These are phyloP conservation scores for Sphagnum fallax DNA, from an alignment of 228 moss, liverwort and hornwort genomes.

Conservation along the genomic window DNA sequence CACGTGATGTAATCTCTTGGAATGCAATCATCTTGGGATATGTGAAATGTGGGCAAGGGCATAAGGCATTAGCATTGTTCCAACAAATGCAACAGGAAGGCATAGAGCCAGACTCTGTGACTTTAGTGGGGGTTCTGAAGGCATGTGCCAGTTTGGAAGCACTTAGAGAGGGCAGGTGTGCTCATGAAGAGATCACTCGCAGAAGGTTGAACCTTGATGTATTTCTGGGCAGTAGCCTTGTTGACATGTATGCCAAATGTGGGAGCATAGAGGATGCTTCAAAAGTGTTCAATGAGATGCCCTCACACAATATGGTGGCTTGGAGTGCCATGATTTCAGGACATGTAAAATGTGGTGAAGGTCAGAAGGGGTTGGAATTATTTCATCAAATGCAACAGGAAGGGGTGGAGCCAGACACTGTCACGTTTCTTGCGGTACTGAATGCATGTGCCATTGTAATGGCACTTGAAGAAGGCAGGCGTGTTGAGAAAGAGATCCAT, in stretches of 20 bases:
- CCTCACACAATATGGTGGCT: neutral
- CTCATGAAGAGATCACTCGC: slow-evolving; percentile 7
- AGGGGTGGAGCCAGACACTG: neutral
- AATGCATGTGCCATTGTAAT: neutral
- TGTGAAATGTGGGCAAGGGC: slow-evolving; percentile 5
- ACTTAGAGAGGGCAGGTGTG: slow-evolving; percentile 3
- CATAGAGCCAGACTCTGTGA: slow-evolving; percentile 6
- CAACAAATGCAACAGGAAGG: slow-evolving; percentile 2
- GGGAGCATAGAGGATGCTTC: slow-evolving; percentile 1
- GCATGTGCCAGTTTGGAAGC: slow-evolving; percentile 11
- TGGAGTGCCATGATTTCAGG: slow-evolving; percentile 2
- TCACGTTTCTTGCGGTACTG: neutral
- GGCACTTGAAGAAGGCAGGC: neutral
- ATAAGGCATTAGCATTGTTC: slow-evolving; percentile 4
- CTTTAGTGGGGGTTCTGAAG: slow-evolving; percentile 12
- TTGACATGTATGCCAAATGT: slow-evolving; percentile 21
- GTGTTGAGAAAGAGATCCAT: neutral
- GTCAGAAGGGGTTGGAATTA: neutral
- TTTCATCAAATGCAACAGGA: neutral
- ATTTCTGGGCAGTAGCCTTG: slow-evolving; percentile 8
- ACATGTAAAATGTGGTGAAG: neutral
- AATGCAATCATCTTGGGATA: slow-evolving; percentile 15
- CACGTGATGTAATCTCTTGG: slow-evolving; percentile 13
- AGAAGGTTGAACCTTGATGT: slow-evolving; percentile 3
- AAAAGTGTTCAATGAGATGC: neutral